phyloP scores from a whole-genome alignment of 169 alveolate genomes.

The Condylostoma magnum region DNA sequence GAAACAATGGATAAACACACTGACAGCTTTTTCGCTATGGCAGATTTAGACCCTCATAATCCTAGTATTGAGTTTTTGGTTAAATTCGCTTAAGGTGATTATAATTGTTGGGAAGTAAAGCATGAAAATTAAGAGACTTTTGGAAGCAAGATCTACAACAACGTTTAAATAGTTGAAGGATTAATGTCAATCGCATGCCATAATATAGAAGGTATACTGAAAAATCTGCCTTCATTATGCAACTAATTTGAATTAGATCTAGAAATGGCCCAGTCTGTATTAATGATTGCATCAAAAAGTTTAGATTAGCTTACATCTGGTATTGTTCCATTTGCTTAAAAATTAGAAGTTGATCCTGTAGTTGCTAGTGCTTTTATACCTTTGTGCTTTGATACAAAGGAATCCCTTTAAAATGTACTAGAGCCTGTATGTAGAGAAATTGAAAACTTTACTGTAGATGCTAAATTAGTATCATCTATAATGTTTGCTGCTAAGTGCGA shows the following conservation, averaged over 20 bases:
- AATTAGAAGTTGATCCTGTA: background rate
- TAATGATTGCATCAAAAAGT: background rate
- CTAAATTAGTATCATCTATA: background rate
- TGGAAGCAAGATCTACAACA: background rate
- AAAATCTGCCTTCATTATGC: background rate
- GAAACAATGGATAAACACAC: too few relatives aligned
- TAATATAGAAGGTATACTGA: background rate
- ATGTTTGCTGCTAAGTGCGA: background rate
- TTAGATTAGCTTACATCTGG: background rate
- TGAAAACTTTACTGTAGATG: background rate
- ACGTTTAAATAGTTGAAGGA: background rate
- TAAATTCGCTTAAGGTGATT: background rate
- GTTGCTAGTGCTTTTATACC: conserved; percentile 1
- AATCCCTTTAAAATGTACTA: background rate
- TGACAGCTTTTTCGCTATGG: too few relatives aligned
- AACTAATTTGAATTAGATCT: background rate
- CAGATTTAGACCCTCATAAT: background rate
- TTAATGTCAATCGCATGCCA: background rate
- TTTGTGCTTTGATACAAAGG: background rate
- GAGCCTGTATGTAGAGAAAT: background rate
- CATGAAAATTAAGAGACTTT: too few relatives aligned
- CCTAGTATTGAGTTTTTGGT: background rate
- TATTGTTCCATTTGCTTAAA: background rate
- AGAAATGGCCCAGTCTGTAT: background rate
- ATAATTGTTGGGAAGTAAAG: background rate